Conservation (phyloP, 768 basidiomycete genomes). For the Leccinum obscurum region DNA sequence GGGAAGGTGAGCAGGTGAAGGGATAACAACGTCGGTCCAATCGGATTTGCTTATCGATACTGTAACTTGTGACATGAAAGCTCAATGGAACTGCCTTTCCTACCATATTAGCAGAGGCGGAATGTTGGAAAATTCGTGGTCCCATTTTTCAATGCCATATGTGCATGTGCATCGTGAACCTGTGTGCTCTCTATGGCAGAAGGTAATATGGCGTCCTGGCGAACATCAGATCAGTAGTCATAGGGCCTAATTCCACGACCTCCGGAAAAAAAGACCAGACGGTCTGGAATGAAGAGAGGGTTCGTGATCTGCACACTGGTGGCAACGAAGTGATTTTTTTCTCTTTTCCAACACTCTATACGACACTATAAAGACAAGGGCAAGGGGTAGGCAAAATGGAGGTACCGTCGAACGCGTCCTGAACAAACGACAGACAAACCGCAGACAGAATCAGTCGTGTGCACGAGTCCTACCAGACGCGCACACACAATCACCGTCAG, state of each 20-base stretch:
- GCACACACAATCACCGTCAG: neutral
- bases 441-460: neutral
- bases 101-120: too few species aligned
- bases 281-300: neutral
- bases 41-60: neutral
- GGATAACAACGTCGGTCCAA: too few species aligned
- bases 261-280: neutral
- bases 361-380: neutral
- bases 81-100: neutral
- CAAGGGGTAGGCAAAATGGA: neutral
- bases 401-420: neutral
- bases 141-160: neutral
- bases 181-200: neutral
- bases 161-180: neutral
- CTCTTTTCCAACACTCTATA: neutral
- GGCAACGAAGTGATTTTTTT: neutral
- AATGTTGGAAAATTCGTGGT: too few species aligned
- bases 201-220: neutral
- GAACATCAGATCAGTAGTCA: neutral
- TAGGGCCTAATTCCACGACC: neutral
- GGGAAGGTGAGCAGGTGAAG: conserved; percentile 34
- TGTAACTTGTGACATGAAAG: neutral
- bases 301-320: neutral
- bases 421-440: neutral
- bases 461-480: neutral